These are phyloP conservation scores for Geranomyces variabilis DNA, from an alignment of 192 early-diverging fungal species.

Conservation along the genomic window DNA sequence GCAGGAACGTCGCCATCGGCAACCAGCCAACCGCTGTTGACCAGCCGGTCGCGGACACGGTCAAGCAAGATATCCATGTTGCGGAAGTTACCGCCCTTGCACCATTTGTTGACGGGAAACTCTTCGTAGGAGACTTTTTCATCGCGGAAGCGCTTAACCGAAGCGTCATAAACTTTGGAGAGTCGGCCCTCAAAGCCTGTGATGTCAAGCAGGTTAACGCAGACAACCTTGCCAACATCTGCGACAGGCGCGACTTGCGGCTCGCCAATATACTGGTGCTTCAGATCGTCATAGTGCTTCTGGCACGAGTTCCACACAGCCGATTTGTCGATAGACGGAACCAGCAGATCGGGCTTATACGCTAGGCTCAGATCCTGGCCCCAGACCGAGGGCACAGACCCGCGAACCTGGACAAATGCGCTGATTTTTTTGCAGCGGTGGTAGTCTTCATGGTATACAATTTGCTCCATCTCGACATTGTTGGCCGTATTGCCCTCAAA, in stretches of 20 bases:
- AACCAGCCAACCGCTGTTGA: conserved; percentile 51
- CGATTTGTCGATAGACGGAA: conserved; percentile 45
- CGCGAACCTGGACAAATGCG: conserved; percentile 55
- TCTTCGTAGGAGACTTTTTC: conserved; percentile 50
- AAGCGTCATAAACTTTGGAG: conserved; percentile 48
- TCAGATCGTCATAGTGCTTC: conserved; percentile 51
- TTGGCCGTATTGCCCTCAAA: conserved; percentile 58
- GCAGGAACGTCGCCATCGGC: conserved; percentile 52
- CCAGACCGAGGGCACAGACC: conserved; percentile 58
- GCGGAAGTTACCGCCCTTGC: conserved; percentile 52
- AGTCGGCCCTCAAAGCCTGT: conserved; percentile 51
- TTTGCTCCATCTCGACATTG: conserved; percentile 65
- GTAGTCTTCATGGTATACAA: conserved; percentile 57
- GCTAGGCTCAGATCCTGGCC: conserved; percentile 52
- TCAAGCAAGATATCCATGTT: conserved; percentile 59
- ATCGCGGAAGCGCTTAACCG: conserved; percentile 44
- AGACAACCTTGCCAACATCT: conserved; percentile 49
- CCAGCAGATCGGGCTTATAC: conserved; percentile 49
- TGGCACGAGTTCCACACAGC: conserved; percentile 47
- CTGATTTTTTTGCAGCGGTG: conserved; percentile 38
- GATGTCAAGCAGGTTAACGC: conserved; percentile 58
- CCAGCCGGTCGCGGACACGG: conserved; percentile 47
- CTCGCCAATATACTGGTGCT: conserved; percentile 54
- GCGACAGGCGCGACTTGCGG: conserved; percentile 26
- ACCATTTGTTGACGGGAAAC: conserved; percentile 61